Conservation (phyloP, 2,329 filamentous ascomycete genomes). For the Colletotrichum musicola region DNA sequence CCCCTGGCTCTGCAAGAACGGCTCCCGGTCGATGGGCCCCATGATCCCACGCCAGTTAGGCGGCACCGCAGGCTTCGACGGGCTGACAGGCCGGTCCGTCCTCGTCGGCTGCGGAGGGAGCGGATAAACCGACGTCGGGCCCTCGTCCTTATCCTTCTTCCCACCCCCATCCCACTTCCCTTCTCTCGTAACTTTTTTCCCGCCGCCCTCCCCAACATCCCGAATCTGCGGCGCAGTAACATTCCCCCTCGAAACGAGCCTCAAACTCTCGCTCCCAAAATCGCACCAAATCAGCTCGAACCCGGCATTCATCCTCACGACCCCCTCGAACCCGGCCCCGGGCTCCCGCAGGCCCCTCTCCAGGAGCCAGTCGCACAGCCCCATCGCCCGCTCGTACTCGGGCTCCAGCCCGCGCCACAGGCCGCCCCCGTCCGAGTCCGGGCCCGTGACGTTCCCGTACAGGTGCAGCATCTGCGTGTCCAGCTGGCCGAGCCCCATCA, state of each 20-base stretch:
- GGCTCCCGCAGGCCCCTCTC: constrained; percentile 54
- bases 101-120: constrained; percentile 53
- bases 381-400: constrained; percentile 61
- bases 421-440: constrained; percentile 34
- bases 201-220: constrained; percentile 3
- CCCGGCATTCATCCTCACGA: constrained; percentile 64
- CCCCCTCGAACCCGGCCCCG: constrained; percentile 61
- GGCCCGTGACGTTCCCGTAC: constrained; percentile 59
- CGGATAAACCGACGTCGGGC: constrained; percentile 48
- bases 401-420: constrained; percentile 52
- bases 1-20: constrained; percentile 53
- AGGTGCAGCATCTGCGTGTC: constrained; percentile 64
- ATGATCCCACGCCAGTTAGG: constrained; percentile 51
- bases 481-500: constrained; percentile 60
- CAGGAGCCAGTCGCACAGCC: constrained; percentile 60
- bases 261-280: constrained; percentile 58
- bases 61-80: constrained; percentile 49
- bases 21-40: constrained; percentile 47
- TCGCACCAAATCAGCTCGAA: constrained; percentile 67
- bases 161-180: constrained; percentile 9
- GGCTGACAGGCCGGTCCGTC: constrained; percentile 50
- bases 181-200: not conserved
- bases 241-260: constrained; percentile 58
- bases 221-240: constrained; percentile 58
- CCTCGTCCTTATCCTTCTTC: constrained; percentile 11